Base-by-base conservation (phyloP, 2,329 filamentous ascomycete genomes). In the Apiospora sp. region DNA sequence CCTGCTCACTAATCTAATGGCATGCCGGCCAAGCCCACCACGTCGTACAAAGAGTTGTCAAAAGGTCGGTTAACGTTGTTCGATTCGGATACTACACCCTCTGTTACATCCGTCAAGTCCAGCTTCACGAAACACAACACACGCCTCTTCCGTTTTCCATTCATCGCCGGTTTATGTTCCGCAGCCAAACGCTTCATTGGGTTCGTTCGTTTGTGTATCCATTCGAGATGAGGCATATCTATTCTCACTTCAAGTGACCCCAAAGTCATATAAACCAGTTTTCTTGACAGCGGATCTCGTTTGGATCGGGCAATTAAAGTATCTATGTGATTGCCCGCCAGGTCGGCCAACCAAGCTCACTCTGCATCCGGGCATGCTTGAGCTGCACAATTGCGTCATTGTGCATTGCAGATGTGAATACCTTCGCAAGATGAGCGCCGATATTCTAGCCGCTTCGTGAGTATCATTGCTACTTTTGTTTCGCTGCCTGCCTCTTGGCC, bases 401-500 rank as follows among this genome's bases (percentile, higher is more conserved):
- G n/a, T 14, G 67, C 67, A 30, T 64, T 41, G 34, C 58, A 22
- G 34, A 41, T 13, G 34, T 22, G 58, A 41, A n/a, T 64, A 19
- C 22, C 14, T n/a, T 34, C 22, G 10, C 58, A 41, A 61, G 16
- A 61, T 8, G 54, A 19, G 27, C 27, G 5, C 34, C 2, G 16
- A 4, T n/a, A 34, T 10, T 13, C 41, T 41, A 4, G 34, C 19
- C n/a, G 6, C 44, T 68, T 48, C 13, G 67, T 44, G 67, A 22
- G 41, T 12, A 27, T 68, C 24, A 67, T 46, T 48, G 54, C 73
- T 83, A 81, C 72, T 82, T 84, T 69, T 83, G 77, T 78, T 85
- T 85, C 70, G 84, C 77, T 74, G 83, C 80, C 74, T 85, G 81
- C 73, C 80, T 82, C 79, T 86, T 87, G 61, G 82, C 84, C 41